Base-by-base conservation (phyloP, 2,329 filamentous ascomycete genomes). In the Dactylellina drechsleri region DNA sequence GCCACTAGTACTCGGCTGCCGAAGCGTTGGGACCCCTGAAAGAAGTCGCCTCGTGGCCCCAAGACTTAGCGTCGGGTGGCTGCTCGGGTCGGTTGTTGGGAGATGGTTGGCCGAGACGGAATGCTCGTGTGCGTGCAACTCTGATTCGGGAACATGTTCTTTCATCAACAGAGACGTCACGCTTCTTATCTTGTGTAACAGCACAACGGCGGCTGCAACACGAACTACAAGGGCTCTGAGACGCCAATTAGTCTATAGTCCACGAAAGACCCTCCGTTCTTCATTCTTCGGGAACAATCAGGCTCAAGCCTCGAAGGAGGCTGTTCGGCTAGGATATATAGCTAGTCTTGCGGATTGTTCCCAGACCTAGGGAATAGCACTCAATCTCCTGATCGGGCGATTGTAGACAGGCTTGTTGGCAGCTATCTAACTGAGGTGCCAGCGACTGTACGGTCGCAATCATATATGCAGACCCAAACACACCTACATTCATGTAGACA, bases 141-240 rank as follows among this genome's bases (percentile, higher is more conserved):
- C 36, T 40, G 28, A 45, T 15, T 23, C 54, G 57, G 41, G 40
- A 60, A 54, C 20, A 13, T 54, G 41, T 12, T 58, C 36, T 16
- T 36, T 36, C 31, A 36, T 36, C 31, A 5, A 36, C 10, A 10
- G 6, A 18, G 43, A n/a, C 12, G 36, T 58, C 45, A 26, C 18
- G 40, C 49, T 10, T 13, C 56, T 47, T 36, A 45, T 16, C 28
- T 49, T 16, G 66, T 70, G 66, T 70, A 70, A 70, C 66, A 54
- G 60, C 56, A 50, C 59, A 57, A 60, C 57, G 53, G 54, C 45
- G 40, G 28, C 52, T 54, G 50, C 57, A 61, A 70, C 66, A n/a
- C 26, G 31, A 40, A 56, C 28, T 20, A 3, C n/a, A 23, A 52
- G 20, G 16, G 49, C 10, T 16, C 43, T 10, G 13, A 23, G 23